Percentiles rank a stretch among this genome's conserved stretches.
These are phyloP conservation scores for Saccharomycopsis oosterbeekiorum DNA, from an alignment of 805 yeast genomes.

Conservation along the genomic window DNA sequence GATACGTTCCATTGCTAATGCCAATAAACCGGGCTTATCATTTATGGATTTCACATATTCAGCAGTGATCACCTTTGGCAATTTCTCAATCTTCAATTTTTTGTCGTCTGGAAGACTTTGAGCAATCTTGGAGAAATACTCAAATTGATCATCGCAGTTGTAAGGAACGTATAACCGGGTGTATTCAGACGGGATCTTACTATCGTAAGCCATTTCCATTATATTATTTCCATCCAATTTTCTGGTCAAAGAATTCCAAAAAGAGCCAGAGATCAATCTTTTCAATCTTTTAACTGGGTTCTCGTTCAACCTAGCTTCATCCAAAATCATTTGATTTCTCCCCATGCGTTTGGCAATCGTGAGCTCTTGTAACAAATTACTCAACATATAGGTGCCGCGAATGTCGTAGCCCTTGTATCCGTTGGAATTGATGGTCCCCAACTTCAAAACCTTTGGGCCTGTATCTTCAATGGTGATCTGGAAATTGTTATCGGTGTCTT, in stretches of 20 bases:
- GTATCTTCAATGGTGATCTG: slow-evolving; percentile 82
- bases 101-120: slow-evolving; percentile 42
- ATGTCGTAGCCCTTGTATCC: slow-evolving; percentile 67
- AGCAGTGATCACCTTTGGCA: slow-evolving; percentile 69
- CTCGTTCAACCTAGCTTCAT: slow-evolving; percentile 75
- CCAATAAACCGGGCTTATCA: slow-evolving; percentile 74
- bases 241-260: slow-evolving; percentile 77
- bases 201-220: slow-evolving; percentile 63
- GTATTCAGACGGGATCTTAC: slow-evolving; percentile 57
- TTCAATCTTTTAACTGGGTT: slow-evolving; percentile 75
- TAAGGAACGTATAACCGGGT: slow-evolving; percentile 76
- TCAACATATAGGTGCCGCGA: slow-evolving; percentile 83
- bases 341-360: slow-evolving; percentile 80
- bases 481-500: slow-evolving; percentile 76
- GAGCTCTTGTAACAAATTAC: slow-evolving; percentile 78
- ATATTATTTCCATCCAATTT: slow-evolving; percentile 52
- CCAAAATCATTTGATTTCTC: slow-evolving; percentile 64
- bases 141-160: slow-evolving; percentile 59
- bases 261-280: slow-evolving; percentile 62
- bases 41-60: slow-evolving; percentile 70
- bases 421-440: slow-evolving; percentile 77
- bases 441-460: slow-evolving; percentile 70
- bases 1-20: slow-evolving; percentile 57
- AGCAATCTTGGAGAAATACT: slow-evolving; percentile 51
- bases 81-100: slow-evolving; percentile 57